Evolutionary conservation across 768 basidiomycete genomes (phyloP).

Genomic region (Calocybe gangraenosa): DNA sequence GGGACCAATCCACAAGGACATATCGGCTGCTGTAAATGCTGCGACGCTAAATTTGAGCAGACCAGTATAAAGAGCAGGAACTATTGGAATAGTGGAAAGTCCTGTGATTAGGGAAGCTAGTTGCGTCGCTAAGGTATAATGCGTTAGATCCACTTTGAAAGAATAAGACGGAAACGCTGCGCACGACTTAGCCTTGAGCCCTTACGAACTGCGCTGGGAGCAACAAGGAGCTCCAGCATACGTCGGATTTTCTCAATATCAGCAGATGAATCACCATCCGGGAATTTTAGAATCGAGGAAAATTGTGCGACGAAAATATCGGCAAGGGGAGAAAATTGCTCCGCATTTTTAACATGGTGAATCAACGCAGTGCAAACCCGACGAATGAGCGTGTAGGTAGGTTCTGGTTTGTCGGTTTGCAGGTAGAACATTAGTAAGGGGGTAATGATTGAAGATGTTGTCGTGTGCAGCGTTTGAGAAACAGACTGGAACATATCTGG

Average conservation of each 20-base stretch:
- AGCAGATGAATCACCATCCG: conserved; percentile 13
- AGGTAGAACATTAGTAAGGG: conserved; percentile 58
- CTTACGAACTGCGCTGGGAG: conserved; percentile 61
- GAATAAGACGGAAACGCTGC: conserved; percentile 18
- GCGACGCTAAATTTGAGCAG: conserved; percentile 38
- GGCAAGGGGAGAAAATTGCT: conserved; percentile 55
- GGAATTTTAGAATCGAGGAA: conserved; percentile 17
- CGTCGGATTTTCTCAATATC: conserved; percentile 42
- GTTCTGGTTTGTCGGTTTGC: conserved; percentile 29
- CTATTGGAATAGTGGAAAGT: conserved; percentile 25
- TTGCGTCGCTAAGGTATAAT: conserved; percentile 27
- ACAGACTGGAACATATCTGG: conserved; percentile 51
- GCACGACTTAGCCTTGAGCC: conserved; percentile 65
- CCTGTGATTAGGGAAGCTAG: conserved; percentile 27
- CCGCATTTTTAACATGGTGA: conserved; percentile 74
- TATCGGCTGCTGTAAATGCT: conserved; percentile 38
- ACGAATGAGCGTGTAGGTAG: conserved; percentile 55
- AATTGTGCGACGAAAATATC: conserved; percentile 48
- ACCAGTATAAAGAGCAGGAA: conserved; percentile 22
- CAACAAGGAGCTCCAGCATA: conserved; percentile 50
- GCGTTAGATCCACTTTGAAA: conserved; percentile 1
- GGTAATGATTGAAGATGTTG: conserved; percentile 56
- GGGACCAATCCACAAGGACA: conserved; percentile 45
- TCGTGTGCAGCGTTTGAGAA: conserved; percentile 77
- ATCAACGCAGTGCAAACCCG: conserved; percentile 75